These are phyloP conservation scores for Metarhizium robertsii DNA, from an alignment of 2,329 filamentous ascomycete genomes.

Conservation along the genomic window DNA sequence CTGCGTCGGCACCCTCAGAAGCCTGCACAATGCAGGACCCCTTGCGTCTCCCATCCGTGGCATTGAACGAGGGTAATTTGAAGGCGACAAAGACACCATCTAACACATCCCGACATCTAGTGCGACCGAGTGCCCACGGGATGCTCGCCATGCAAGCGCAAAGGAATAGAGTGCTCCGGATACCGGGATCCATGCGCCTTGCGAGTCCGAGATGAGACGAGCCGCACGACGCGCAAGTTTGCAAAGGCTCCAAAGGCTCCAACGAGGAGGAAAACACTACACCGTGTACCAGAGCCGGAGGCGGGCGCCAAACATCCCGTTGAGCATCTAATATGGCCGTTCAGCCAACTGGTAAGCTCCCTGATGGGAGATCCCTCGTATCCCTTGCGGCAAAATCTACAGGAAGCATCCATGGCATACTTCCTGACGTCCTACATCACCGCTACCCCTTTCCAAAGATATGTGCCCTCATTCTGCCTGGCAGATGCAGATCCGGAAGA, in stretches of 20 bases:
- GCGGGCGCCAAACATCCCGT: not conserved
- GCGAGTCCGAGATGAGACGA: slow-evolving; percentile 17
- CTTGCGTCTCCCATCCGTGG: not conserved
- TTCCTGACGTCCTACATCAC: slow-evolving; percentile 18
- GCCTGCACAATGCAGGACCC: not conserved
- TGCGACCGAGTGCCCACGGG: slow-evolving; percentile 15
- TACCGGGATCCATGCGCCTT: slow-evolving; percentile 16
- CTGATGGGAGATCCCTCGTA: not conserved
- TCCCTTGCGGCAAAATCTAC: slow-evolving; percentile 2
- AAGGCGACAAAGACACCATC: not conserved
- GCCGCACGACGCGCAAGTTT: slow-evolving; percentile 11
- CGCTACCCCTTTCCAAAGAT: slow-evolving; percentile 15
- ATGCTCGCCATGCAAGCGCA: slow-evolving; percentile 19
- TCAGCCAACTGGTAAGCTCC: not conserved
- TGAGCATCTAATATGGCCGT: not conserved
- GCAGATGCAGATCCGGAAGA: slow-evolving; percentile 5
- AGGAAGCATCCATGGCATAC: slow-evolving; percentile 11
- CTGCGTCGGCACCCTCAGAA: not conserved
- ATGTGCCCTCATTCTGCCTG: slow-evolving; percentile 12
- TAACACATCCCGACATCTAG: slow-evolving; percentile 4
- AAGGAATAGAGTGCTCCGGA: slow-evolving; percentile 14
- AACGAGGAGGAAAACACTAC: not conserved
- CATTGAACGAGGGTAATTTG: not conserved
- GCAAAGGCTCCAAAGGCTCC: slow-evolving; percentile 1
- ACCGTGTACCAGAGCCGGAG: not conserved